Conservation (phyloP, 306 rosid genomes). For the Elaeagnus macrophylla region DNA sequence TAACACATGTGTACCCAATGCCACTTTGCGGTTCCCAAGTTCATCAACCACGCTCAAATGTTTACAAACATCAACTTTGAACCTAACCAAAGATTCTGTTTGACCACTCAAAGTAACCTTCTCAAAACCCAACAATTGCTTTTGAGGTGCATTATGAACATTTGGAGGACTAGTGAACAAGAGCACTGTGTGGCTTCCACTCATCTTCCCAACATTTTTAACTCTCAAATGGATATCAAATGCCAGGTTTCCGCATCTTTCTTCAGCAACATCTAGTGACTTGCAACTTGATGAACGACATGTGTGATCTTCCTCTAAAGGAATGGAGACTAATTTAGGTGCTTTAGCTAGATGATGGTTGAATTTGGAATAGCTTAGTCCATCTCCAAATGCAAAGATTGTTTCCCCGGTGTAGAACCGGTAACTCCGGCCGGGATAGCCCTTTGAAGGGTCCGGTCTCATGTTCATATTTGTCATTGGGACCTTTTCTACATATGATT, state of each 20-base stretch:
- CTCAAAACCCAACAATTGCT: conserved; percentile 70
- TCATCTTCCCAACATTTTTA: conserved; percentile 49
- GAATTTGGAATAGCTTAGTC: conserved; percentile 54
- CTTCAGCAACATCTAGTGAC: conserved; percentile 49
- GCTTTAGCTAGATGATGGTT: conserved; percentile 31
- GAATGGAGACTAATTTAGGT: conserved; percentile 30
- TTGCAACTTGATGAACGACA: conserved; percentile 64
- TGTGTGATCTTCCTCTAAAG: conserved; percentile 42
- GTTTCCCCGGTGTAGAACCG: conserved; percentile 76
- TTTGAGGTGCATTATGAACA: conserved; percentile 66
- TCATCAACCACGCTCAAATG: conserved; percentile 87
- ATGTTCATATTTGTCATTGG: conserved; percentile 80
- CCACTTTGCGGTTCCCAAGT: conserved; percentile 62
- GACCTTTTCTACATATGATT: conserved; percentile 36
- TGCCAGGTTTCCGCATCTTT: conserved; percentile 48
- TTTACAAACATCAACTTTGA: conserved; percentile 75
- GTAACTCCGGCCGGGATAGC: conserved; percentile 80
- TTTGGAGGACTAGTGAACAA: conserved; percentile 64
- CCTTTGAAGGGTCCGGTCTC: conserved; percentile 41
- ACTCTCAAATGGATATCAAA: conserved; percentile 63
- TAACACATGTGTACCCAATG: conserved; percentile 64
- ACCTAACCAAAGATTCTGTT: conserved; percentile 45
- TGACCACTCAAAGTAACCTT: conserved; percentile 49
- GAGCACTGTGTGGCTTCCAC: conserved; percentile 62
- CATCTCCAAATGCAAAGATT: conserved; percentile 62